These are phyloP conservation scores for Arctium minus DNA, from an alignment of 129 eudicot species.

Conservation along the genomic window DNA sequence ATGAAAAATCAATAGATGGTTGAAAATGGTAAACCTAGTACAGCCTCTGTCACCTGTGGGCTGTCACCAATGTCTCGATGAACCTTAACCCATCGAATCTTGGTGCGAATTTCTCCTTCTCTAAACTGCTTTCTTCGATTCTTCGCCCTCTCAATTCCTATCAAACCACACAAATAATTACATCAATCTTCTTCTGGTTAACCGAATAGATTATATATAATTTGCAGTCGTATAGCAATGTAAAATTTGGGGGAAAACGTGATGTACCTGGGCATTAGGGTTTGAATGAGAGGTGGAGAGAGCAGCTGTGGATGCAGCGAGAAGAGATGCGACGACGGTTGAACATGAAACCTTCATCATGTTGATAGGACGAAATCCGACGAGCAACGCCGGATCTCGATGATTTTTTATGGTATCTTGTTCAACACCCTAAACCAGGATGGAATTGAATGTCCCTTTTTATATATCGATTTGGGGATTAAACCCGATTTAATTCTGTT, in stretches of 20 bases:
- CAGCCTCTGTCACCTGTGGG: conserved; percentile 50
- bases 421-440: not conserved
- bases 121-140: conserved; percentile 19
- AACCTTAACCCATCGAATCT: conserved; percentile 73
- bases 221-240: not conserved
- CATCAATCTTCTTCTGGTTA: not conserved
- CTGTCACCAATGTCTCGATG: conserved; percentile 79
- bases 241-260: not conserved
- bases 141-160: conserved; percentile 19
- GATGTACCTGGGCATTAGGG: conserved; percentile 20
- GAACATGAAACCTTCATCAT: conserved; percentile 48
- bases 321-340: conserved; percentile 37
- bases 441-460: not conserved
- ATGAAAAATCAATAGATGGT: conserved; percentile 1
- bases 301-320: conserved; percentile 50
- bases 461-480: conserved; percentile 9
- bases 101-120: conserved; percentile 54
- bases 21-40: not conserved
- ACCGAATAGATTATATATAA: not conserved
- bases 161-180: not conserved
- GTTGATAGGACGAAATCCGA: conserved; percentile 46
- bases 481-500: conserved; percentile 8
- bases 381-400: conserved; percentile 59
- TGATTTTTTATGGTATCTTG: not conserved
- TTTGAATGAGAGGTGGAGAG: conserved; percentile 30